Base-by-base conservation (phyloP, 1,284 basidiomycete genomes). In the Papiliotrema nemorosa region DNA sequence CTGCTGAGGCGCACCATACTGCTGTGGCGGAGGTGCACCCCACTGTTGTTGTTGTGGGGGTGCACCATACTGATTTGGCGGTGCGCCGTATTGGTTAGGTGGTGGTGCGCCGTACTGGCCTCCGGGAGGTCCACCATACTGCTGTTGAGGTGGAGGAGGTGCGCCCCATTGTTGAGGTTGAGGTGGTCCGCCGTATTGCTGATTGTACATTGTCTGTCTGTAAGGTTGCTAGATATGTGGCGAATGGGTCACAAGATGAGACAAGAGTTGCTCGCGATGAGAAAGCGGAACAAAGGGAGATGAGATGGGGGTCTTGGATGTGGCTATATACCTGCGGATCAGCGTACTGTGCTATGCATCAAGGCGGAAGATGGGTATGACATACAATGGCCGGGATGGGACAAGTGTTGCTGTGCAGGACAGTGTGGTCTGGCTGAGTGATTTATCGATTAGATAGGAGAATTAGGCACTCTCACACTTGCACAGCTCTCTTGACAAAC, bases 31-130 rank as follows among this genome's bases (percentile, higher is more conserved):
- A 14, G 55, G 51, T 26, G 44, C 53, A 35, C 57, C 57, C 33
- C 48, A 53, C 21, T 46, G 40, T 13, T 35, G 20, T 34, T 36
- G 35, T 21, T 39, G 54, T 22, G 14, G 43, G 6, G 48, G 50
- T 13, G 33, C 45, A 29, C 35, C 31, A 29, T 50, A 38, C n/a
- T 47, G 48, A 6, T 33, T 42, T 27, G 52, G 48, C 6, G 64
- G 58, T 10, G 55, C 50, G 33, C 57, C 54, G 39, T 59, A 58
- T 44, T 54, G 55, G 14, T 49, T 57, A n/a, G 54, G 53, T n/a
- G 63, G 56, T 33, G 56, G 59, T 16, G 54, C 58, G 27, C 52
- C 57, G 51, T 60, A 60, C 49, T 43, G 46, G 29, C 47, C 53
- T 24, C 52, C 46, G 16, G 62, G 56, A 20, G 62, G 59, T 34